Evolutionary conservation across 2,329 filamentous ascomycete species (phyloP).

Genomic region (Decorospora gaudefroyi): DNA sequence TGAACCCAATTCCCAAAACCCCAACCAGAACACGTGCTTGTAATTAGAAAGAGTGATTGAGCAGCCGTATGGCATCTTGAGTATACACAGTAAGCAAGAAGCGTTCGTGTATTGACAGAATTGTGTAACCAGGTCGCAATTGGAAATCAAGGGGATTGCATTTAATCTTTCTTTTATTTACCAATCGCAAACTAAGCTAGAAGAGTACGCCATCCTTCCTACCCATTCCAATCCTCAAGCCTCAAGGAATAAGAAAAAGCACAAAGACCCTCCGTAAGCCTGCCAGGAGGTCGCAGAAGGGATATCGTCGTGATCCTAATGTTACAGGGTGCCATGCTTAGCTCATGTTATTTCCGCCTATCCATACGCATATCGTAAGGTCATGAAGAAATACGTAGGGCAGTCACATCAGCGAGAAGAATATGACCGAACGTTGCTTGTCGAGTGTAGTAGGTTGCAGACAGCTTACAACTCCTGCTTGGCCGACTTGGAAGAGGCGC

Average conservation of each 20-base stretch:
- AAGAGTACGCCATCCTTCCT: slow-evolving; percentile 21
- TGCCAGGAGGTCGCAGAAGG: slow-evolving; percentile 22
- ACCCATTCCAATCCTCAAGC: slow-evolving; percentile 11
- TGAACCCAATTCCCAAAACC: no score
- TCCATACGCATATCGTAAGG: slow-evolving; percentile 29
- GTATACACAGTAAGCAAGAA: no score
- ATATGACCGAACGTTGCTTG: slow-evolving; percentile 20
- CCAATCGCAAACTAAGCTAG: slow-evolving; percentile 26
- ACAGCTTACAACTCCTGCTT: slow-evolving; percentile 54
- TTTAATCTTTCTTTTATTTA: slow-evolving; percentile 27
- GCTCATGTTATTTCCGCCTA: slow-evolving; percentile 20
- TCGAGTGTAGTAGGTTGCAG: slow-evolving; percentile 4
- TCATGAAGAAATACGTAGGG: slow-evolving; percentile 26
- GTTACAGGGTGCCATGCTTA: slow-evolving; percentile 25
- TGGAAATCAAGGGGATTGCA: background rate
- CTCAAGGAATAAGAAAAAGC: slow-evolving; percentile 17
- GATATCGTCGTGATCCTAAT: slow-evolving; percentile 34
- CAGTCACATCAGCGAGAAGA: slow-evolving; percentile 6
- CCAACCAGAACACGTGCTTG: no score
- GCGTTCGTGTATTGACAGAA: no score
- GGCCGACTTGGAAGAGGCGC: slow-evolving; percentile 42
- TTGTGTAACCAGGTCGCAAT: slow-evolving; percentile 3
- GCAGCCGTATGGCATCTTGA: no score
- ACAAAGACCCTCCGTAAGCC: slow-evolving; percentile 24
- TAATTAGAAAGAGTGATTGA: no score